These are phyloP conservation scores for Tephrocybe sp. DNA, from an alignment of 768 basidiomycete genomes.

Conservation along the genomic window DNA sequence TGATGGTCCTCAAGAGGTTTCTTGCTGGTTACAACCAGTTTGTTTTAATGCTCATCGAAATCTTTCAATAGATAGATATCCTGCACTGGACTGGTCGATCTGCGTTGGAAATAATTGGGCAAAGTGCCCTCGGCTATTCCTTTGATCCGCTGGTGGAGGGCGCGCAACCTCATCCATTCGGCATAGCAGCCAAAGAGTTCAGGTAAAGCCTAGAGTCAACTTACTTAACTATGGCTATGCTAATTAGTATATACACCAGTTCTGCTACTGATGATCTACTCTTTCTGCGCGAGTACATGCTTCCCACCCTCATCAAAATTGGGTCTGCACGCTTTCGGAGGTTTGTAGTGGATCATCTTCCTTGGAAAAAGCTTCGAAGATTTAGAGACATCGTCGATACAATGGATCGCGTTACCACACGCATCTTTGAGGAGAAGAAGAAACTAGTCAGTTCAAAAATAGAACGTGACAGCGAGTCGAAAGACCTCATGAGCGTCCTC, in stretches of 20 bases:
- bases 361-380: slow-evolving; percentile 25
- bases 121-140: no score
- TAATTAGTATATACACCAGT: slow-evolving; percentile 1
- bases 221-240: background rate
- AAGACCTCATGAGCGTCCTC: slow-evolving; percentile 31
- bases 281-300: slow-evolving; percentile 20
- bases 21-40: no score
- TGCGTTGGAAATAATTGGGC: no score
- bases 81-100: no score
- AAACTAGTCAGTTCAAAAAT: slow-evolving; percentile 24
- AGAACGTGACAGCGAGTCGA: slow-evolving; percentile 31
- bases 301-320: slow-evolving; percentile 29
- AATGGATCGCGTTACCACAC: slow-evolving; percentile 29
- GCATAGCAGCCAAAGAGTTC: slow-evolving; percentile 25
- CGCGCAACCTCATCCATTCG: no score
- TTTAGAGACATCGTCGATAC: slow-evolving; percentile 32
- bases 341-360: slow-evolving; percentile 24
- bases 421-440: slow-evolving; percentile 36
- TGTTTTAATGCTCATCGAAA: no score
- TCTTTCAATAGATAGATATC: no score
- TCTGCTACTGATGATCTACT: slow-evolving; percentile 10
- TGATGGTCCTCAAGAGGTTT: slow-evolving; percentile 17
- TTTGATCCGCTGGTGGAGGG: no score
- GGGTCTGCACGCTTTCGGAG: slow-evolving; percentile 33
- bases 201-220: slow-evolving; percentile 6